Conservation (phyloP, 1,284 basidiomycete genomes). For the Leccinum brunneo-olivaceum region DNA sequence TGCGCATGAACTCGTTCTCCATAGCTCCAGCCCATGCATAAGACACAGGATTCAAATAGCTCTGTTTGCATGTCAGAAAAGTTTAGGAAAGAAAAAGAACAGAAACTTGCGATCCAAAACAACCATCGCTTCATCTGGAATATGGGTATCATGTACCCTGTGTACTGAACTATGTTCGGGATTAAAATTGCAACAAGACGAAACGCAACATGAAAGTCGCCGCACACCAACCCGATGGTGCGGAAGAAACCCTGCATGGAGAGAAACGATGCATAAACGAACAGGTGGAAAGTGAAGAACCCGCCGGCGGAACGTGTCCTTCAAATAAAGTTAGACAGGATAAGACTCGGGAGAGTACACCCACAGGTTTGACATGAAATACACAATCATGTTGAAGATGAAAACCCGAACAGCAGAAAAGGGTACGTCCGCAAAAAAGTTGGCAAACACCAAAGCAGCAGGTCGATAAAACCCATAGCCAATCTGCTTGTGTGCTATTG, state of each 20-base stretch:
- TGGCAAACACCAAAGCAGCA: conserved; percentile 64
- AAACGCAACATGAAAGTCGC: conserved; percentile 61
- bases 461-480: conserved; percentile 79
- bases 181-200: conserved; percentile 56
- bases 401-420: conserved; percentile 62
- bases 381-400: conserved; percentile 65
- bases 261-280: conserved; percentile 55
- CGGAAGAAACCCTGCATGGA: conserved; percentile 74
- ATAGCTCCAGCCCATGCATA: conserved; percentile 79
- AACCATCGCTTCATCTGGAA: conserved; percentile 82
- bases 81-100: background rate
- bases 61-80: conserved; percentile 33
- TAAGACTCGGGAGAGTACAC: conserved; percentile 6
- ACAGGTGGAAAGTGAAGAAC: conserved; percentile 70
- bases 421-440: conserved; percentile 72
- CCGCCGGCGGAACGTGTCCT: conserved; percentile 49
- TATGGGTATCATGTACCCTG: conserved; percentile 68
- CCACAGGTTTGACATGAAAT: conserved; percentile 64
- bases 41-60: conserved; percentile 69
- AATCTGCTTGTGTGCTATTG: conserved; percentile 69
- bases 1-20: conserved; percentile 80
- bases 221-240: conserved; percentile 58
- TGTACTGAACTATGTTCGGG: conserved; percentile 44
- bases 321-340: conserved; percentile 5
- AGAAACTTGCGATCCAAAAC: conserved; percentile 64